Evolutionary conservation across 169 alveolate genomes (phyloP), one percentile per base, ranked within the genome.

Genomic region (Theileria parva): DNA sequence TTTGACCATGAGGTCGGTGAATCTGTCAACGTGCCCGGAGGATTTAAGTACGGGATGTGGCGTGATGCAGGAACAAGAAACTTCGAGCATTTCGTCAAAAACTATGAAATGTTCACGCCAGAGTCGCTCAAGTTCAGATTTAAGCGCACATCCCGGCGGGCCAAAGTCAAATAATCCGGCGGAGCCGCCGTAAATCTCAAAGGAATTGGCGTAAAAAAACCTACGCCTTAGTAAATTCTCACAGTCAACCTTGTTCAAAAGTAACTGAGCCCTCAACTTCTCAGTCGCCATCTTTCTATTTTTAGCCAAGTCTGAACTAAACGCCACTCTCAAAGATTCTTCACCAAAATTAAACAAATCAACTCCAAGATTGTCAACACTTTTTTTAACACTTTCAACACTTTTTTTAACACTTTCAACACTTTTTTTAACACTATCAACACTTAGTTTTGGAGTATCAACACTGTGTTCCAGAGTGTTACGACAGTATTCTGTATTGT

Each of bases 101-200:
- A 96, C 86, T 50, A 97, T 94, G 86, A 97, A 98, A 84, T 97
- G 99, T 65, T 94, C 92, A 74, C 99, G 92, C 99, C 99, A 98
- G 50, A 93, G 91, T 51, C 84, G 85, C 80, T 95, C 98, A 5
- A 98, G 91, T 68, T 97, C 97, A 28, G 92, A 91, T 93, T 97
- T 97, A 53, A 98, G 87, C 0, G 98, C 98, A 77, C 99, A 95
- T 23, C 99, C 99, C 17, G 98, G 97, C 9, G 99, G 99, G 28
- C 99, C 99, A 88, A 92, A 97, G 88, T 97, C 99, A 86, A 87
- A 95, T 65, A 98, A 91, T 11, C 99, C 99, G 15, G 99, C 97
- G 0, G 97, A 96, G 68, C 99, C 99, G 28, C 99, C 99, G 81
- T 98, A 97, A 34, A 98, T 95, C 66, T 94, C 97, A 86, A 96